phyloP scores from a whole-genome alignment of 441 rosid genomes.

The Raphanus hybrid region DNA sequence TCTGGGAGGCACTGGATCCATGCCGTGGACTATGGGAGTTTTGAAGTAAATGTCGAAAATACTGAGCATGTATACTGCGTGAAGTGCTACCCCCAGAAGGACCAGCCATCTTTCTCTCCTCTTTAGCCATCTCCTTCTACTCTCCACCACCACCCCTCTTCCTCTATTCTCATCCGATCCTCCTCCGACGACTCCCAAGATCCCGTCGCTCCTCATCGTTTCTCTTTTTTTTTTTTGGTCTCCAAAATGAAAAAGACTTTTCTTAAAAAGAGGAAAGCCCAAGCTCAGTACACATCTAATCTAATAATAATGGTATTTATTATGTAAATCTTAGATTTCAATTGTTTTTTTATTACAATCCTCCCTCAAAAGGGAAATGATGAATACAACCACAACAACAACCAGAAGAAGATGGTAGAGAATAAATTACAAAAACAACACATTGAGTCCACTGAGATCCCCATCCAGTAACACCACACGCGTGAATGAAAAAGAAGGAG shows the following conservation, averaged over 20 bases:
- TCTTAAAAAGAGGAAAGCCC: background rate
- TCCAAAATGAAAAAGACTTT: background rate
- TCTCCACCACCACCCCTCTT: slow-evolving; percentile 18
- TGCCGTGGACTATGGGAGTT: slow-evolving; percentile 93
- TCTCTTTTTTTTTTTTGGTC: background rate
- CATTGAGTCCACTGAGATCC: slow-evolving; percentile 9
- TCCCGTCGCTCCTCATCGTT: slow-evolving; percentile 62
- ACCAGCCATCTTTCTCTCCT: slow-evolving; percentile 83
- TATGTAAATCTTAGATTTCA: background rate
- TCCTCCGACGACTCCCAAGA: slow-evolving; percentile 51
- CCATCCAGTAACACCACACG: background rate
- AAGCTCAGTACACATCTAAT: no score
- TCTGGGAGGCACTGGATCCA: slow-evolving; percentile 85
- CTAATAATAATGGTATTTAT: no score
- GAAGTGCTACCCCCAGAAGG: slow-evolving; percentile 79
- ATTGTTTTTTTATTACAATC: slow-evolving; percentile 23
- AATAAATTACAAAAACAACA: slow-evolving; percentile 11
- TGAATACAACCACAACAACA: slow-evolving; percentile 21
- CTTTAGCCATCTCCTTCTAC: slow-evolving; percentile 62
- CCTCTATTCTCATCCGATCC: slow-evolving; percentile 37
- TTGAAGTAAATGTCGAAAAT: slow-evolving; percentile 98
- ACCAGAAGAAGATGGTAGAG: background rate
- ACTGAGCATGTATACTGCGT: slow-evolving; percentile 92
- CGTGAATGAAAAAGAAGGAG: no score
- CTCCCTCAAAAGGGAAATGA: background rate